Conservation (phyloP, 192 early-diverging fungal species). For the Gaertneriomyces sp. region DNA sequence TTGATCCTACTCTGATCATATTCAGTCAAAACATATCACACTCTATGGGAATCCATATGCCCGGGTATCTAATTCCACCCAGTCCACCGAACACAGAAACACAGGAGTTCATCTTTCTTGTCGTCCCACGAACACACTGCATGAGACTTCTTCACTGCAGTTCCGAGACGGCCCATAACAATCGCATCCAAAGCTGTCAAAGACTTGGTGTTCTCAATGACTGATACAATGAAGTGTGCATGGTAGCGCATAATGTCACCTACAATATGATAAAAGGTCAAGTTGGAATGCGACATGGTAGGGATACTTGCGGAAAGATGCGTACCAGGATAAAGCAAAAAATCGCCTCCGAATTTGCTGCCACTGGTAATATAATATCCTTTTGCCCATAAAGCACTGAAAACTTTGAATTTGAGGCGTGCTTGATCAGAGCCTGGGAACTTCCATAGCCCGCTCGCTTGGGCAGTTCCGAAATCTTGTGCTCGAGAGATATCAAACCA, state of each 20-base stretch:
- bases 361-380: constrained; percentile 70
- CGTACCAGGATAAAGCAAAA: constrained; percentile 68
- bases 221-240: constrained; percentile 58
- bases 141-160: constrained; percentile 68
- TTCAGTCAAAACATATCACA: too few relatives aligned
- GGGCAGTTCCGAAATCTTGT: constrained; percentile 16
- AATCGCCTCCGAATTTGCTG: constrained; percentile 86
- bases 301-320: background rate
- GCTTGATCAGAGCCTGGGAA: constrained; percentile 43
- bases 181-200: constrained; percentile 55
- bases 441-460: constrained; percentile 22
- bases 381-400: constrained; percentile 56
- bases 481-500: constrained; percentile 16
- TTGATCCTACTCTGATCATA: too few relatives aligned
- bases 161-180: constrained; percentile 60
- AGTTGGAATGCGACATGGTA: background rate
- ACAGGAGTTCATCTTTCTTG: constrained; percentile 20
- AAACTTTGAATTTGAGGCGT: constrained; percentile 45
- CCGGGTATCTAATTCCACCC: constrained; percentile 30
- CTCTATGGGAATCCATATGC: too few relatives aligned
- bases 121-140: constrained; percentile 52
- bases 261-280: background rate
- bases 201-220: constrained; percentile 31
- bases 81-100: constrained; percentile 50
- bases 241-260: constrained; percentile 67